Percentiles rank a stretch among this genome's conserved stretches.
Conservation (phyloP, 2,329 filamentous ascomycete species). For the Fusarium dlaminii region DNA sequence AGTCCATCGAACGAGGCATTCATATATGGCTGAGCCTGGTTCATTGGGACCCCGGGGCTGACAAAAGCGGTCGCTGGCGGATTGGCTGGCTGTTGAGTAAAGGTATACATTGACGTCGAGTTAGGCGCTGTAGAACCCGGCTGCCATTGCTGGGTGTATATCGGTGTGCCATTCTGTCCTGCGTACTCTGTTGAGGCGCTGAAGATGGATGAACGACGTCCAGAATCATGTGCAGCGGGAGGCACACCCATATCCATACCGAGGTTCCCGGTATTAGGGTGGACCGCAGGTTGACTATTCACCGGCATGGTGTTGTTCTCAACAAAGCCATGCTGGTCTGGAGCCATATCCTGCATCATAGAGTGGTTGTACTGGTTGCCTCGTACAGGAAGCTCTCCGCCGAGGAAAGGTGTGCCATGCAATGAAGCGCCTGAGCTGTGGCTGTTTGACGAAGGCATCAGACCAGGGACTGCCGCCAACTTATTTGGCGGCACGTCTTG, state of each 20-base stretch:
- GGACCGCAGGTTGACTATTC: constrained; percentile 48
- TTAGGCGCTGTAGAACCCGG: constrained; percentile 53
- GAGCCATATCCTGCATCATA: constrained; percentile 55
- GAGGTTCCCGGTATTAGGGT: constrained; percentile 48
- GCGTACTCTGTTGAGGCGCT: constrained; percentile 54
- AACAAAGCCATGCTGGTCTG: constrained; percentile 54
- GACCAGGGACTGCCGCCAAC: constrained; percentile 44
- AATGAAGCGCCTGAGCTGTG: constrained; percentile 48
- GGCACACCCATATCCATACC: constrained; percentile 57
- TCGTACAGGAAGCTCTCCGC: constrained; percentile 56
- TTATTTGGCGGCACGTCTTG: constrained; percentile 51
- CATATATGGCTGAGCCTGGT: constrained; percentile 48
- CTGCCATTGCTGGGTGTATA: constrained; percentile 59
- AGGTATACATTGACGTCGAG: constrained; percentile 57
- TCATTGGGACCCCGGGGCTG: constrained; percentile 45
- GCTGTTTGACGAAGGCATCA: constrained; percentile 50
- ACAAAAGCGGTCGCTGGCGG: constrained; percentile 46
- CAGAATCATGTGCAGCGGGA: constrained; percentile 54
- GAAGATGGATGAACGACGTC: constrained; percentile 57
- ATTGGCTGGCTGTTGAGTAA: constrained; percentile 52
- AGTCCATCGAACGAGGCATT: constrained; percentile 48
- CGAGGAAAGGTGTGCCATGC: constrained; percentile 51
- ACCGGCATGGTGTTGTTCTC: constrained; percentile 50
- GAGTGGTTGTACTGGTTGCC: constrained; percentile 52
- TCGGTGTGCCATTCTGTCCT: constrained; percentile 47